A percentile compares a stretch with the other conserved stretches of the same genome.
Conservation (phyloP, 2,329 filamentous ascomycete genomes). For the Penicillium decumbens region DNA sequence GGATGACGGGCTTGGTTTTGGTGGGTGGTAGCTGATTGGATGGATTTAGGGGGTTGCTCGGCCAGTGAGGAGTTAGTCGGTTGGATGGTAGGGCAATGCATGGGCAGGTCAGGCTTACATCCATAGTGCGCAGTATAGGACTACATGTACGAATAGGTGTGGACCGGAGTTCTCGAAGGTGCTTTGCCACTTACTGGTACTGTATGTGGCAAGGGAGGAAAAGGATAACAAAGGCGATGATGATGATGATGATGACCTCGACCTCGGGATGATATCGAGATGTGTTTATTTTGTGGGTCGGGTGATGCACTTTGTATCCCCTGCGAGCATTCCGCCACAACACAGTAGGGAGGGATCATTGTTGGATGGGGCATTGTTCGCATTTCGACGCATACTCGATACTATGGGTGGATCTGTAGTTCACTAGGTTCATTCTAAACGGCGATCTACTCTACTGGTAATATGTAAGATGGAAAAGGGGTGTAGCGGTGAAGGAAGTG, state of each 20-base stretch:
- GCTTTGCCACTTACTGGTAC: too few relatives aligned
- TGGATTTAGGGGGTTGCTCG: neutral
- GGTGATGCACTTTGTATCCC: slow-evolving; percentile 1
- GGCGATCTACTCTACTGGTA: slow-evolving; percentile 5
- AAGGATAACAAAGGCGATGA: neutral
- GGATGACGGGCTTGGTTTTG: neutral
- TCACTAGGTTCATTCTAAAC: neutral
- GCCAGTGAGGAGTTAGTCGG: neutral
- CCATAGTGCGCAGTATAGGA: too few relatives aligned
- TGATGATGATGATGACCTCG: neutral
- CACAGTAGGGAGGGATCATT: neutral
- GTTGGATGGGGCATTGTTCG: neutral
- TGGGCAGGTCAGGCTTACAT: too few relatives aligned
- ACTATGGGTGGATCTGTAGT: neutral
- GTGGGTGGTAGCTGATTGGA: neutral
- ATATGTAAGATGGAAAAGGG: neutral
- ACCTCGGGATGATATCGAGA: slow-evolving; percentile 17
- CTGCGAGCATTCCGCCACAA: slow-evolving; percentile 16
- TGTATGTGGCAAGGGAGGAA: slow-evolving; percentile 1
- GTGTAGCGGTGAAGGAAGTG: slow-evolving; percentile 6
- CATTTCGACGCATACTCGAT: neutral
- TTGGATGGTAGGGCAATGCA: too few relatives aligned
- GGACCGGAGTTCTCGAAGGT: too few relatives aligned
- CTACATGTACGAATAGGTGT: too few relatives aligned
- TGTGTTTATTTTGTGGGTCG: slow-evolving; percentile 22